Evolutionary conservation across 805 yeast genomes (phyloP), one percentile per base, ranked within the genome.

Genomic region (Nakazawaea holstii): DNA sequence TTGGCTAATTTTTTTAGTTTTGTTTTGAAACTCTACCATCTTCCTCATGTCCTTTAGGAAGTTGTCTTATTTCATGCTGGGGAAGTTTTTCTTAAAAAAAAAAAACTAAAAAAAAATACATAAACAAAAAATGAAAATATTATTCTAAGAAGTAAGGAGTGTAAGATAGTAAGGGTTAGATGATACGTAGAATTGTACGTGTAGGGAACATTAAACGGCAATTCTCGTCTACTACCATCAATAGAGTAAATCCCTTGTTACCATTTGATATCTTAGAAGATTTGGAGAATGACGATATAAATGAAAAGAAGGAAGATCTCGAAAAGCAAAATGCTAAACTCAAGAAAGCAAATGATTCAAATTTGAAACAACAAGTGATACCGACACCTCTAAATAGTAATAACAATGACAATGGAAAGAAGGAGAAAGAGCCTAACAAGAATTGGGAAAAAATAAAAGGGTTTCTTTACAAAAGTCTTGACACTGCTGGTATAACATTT

Each of bases 401-500:
- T 14, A 49, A 45, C 11, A 41, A 36, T 32, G 24, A 35, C 32
- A 15, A 42, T 15, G 20, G 8, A 28, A 46, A 32, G 28, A 38
- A 35, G 28, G 27, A 41, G 28, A 37, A 33, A 14, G 35, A 44
- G n/a, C 13, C 39, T 13, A 15, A 45, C 11, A 41, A 46, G 14
- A 48, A 44, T 13, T 57, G 54, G 53, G 45, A 49, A 3, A 48
- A 45, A 26, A 15, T 53, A 7, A 48, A 40, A 8, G 24, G 28
- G 2, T 32, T 70, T 26, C 38, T 59, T 0, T 54, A 64, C 47
- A 82, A 79, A 55, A 73, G 80, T 49, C 51, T 75, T 4, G 94
- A 87, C 59, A 80, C 94, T 0, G 80, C 82, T 0, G 80, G 87
- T 2, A 79, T 87, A 39, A 85, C 91, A 14, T 67, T 85, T 40